Evolutionary conservation across 192 early-diverging fungal species (phyloP).

Genomic region (Backusella macrospora): DNA sequence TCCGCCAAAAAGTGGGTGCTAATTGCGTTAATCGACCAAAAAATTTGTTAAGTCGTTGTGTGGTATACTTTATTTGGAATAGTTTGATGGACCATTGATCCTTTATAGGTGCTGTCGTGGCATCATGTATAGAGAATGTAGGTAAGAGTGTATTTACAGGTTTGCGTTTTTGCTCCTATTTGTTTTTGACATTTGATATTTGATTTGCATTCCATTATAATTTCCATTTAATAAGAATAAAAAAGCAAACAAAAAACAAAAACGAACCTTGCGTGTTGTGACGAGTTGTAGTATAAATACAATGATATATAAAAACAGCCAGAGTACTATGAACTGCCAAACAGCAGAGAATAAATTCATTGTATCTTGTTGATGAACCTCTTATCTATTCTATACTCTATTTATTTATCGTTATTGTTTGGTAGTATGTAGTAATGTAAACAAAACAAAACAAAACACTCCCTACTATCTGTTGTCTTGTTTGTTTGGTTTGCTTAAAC

Average conservation of each 20-base stretch:
- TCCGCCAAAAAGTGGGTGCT: conserved; percentile 52
- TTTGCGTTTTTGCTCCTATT: conserved; percentile 1
- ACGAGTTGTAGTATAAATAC: conserved; percentile 21
- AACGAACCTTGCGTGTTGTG: conserved; percentile 11
- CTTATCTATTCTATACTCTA: not conserved
- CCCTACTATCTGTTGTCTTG: no score
- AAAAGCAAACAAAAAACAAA: not conserved
- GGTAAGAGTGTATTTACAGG: conserved; percentile 17
- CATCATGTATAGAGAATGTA: conserved; percentile 24
- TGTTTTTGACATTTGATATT: no score
- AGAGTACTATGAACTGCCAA: conserved; percentile 34
- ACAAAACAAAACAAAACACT: not conserved
- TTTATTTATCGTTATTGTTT: not conserved
- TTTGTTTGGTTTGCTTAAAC: no score
- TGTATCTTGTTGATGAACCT: not conserved
- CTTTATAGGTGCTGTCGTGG: not conserved
- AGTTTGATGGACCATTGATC: conserved; percentile 42
- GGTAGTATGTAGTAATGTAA: not conserved
- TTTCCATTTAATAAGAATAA: not conserved
- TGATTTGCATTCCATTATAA: no score
- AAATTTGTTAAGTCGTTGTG: conserved; percentile 46
- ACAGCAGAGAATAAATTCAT: conserved; percentile 32
- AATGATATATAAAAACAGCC: conserved; percentile 33
- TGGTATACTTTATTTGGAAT: conserved; percentile 54
- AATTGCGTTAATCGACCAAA: conserved; percentile 44